phyloP scores from a whole-genome alignment of 2,329 filamentous ascomycete species.

The Fusarium virguliforme region DNA sequence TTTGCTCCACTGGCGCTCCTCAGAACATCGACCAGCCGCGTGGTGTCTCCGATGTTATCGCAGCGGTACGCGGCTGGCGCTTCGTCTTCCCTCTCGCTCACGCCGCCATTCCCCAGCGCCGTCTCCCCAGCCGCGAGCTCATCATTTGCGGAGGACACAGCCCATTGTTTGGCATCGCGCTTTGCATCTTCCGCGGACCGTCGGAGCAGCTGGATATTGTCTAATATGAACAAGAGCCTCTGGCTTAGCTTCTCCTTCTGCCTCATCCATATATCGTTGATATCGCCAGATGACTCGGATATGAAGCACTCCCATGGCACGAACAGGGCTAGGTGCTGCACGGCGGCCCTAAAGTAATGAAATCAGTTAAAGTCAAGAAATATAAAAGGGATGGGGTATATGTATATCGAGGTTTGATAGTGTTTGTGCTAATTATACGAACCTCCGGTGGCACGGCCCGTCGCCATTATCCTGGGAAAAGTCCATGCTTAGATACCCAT shows the following conservation, averaged over 20 bases:
- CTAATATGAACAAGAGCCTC: background rate
- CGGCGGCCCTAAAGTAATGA: constrained; percentile 5
- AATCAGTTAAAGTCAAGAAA: no score
- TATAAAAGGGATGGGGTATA: no score
- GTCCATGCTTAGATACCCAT: constrained; percentile 11
- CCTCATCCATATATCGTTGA: constrained; percentile 4
- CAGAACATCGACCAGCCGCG: background rate
- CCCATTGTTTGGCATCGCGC: constrained; percentile 6
- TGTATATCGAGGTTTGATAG: no score
- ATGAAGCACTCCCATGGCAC: background rate
- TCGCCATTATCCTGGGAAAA: constrained; percentile 3
- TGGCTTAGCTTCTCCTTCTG: background rate
- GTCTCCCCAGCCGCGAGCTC: background rate
- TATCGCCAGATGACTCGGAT: constrained; percentile 2
- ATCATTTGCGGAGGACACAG: background rate
- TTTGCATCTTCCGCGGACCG: constrained; percentile 1
- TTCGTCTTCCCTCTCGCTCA: background rate
- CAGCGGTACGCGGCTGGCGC: background rate
- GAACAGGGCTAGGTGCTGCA: constrained; percentile 1
- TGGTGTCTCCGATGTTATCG: background rate
- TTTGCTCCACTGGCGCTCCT: background rate
- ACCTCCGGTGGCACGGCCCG: background rate
- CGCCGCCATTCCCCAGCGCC: background rate
- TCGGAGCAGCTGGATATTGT: constrained; percentile 13
- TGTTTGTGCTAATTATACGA: no score